These are phyloP conservation scores for Juglanconis oblonga DNA, from an alignment of 2,329 filamentous ascomycete species.

Conservation along the genomic window DNA sequence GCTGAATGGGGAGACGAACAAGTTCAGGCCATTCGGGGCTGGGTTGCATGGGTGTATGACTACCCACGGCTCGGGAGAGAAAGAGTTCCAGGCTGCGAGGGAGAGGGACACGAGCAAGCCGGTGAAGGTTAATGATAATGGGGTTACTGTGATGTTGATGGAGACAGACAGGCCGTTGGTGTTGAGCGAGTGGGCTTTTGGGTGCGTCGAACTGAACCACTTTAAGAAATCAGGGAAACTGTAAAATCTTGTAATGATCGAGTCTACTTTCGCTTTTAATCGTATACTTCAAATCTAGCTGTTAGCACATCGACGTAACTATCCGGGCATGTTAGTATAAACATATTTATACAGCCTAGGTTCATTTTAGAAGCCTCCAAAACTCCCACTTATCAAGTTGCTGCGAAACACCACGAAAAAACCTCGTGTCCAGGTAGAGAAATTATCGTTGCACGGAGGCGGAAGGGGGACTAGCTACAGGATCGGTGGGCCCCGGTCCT, in stretches of 20 bases:
- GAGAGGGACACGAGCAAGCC: conserved; percentile 31
- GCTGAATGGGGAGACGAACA: conserved; percentile 36
- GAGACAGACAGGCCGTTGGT: conserved; percentile 10
- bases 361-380: too few relatives aligned
- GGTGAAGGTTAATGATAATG: neutral
- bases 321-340: too few relatives aligned
- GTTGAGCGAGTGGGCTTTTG: conserved; percentile 6
- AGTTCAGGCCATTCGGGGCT: conserved; percentile 40
- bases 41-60: conserved; percentile 56
- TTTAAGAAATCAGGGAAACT: neutral
- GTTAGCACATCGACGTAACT: too few relatives aligned
- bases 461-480: too few relatives aligned
- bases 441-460: too few relatives aligned
- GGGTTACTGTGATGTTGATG: neutral
- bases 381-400: too few relatives aligned
- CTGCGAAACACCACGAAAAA: too few relatives aligned
- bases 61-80: conserved; percentile 47
- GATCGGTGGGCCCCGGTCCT: too few relatives aligned
- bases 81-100: conserved; percentile 42
- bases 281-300: too few relatives aligned
- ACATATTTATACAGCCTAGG: too few relatives aligned
- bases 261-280: too few relatives aligned
- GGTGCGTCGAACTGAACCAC: neutral
- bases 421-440: too few relatives aligned
- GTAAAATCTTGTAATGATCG: neutral